Evolutionary conservation across 2,329 filamentous ascomycete genomes (phyloP), one percentile per base, ranked within the genome.

Genomic region (Periconia sp.): DNA sequence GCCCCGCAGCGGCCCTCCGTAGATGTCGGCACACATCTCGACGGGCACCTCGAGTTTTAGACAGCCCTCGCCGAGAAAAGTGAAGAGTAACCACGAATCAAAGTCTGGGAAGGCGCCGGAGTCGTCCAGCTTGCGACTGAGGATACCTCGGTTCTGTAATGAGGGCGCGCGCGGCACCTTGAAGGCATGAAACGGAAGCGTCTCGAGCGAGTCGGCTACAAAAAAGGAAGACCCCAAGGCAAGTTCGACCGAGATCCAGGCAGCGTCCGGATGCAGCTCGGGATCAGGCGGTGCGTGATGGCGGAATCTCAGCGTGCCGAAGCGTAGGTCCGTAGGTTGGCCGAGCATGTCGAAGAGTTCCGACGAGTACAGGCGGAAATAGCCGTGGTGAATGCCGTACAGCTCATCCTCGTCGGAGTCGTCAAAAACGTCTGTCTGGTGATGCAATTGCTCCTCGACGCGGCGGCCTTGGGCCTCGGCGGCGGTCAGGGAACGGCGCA

Each of bases 41-140:
- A 68, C 59, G 32, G 65, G 65, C 9, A 68, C 55, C 43, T 68
- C 65, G 26, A 68, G 54, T 51, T 67, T 68, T 31, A 68, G 45
- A 49, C 61, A 68, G 22, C 62, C 63, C 37, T 61, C 56, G 33
- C 64, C 63, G 28, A 68, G 58, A 41, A 68, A 68, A 25, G 65
- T 68, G 50, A 68, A 68, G 34, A 68, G 58, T 36, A 68, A 46
- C 65, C 65, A 68, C 22, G 65, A 68, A 45, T 68, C 65, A 40
- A 59, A 68, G n/a, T 40, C 47, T 10, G 65, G 65, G 23, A 66
- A 66, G 15, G 50, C 54, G 43, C 64, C 65, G 24, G 52, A 29
- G 36, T 67, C 58, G 17, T 62, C 57, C 5, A 50, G 53, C 23
- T 60, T 63, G 21, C 65, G 40, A 51, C 63, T 65, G 16, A 60